A percentile compares a stretch with the other conserved stretches of the same genome.
phyloP scores from a whole-genome alignment of 2,329 filamentous ascomycete species.

The Fusarium compactum region DNA sequence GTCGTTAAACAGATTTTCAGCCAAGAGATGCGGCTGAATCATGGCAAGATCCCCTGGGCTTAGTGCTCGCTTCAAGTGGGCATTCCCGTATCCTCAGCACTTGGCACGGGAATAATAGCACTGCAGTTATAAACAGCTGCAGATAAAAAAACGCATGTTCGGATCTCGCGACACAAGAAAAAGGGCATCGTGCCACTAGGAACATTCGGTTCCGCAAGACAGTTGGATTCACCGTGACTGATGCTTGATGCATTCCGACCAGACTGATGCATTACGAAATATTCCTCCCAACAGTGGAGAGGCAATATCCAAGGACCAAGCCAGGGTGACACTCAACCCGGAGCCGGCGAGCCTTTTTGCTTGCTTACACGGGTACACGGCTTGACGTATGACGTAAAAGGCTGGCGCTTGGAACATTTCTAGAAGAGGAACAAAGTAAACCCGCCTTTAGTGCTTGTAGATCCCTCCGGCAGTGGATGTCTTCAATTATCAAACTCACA shows the following conservation, averaged over 20 bases:
- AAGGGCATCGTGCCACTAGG: neutral
- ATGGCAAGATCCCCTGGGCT: constrained; percentile 4
- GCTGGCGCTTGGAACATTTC: constrained; percentile 31
- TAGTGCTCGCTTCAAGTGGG: constrained; percentile 10
- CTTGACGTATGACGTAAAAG: constrained; percentile 21
- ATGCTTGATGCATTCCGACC: too few relatives aligned
- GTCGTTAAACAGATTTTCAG: neutral
- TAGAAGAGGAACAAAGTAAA: constrained; percentile 33
- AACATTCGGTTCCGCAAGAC: too few relatives aligned
- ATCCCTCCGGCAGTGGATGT: constrained; percentile 9
- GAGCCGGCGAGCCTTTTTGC: neutral
- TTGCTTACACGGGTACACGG: neutral
- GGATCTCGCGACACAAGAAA: neutral
- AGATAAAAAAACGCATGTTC: neutral
- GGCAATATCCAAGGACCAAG: neutral
- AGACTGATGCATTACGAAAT: too few relatives aligned
- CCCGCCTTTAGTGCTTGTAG: constrained; percentile 16
- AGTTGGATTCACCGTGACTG: too few relatives aligned
- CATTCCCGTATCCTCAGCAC: neutral
- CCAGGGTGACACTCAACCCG: constrained; percentile 16
- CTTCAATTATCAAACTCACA: neutral
- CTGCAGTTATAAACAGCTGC: neutral
- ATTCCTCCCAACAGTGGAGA: neutral
- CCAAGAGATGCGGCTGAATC: constrained; percentile 35
- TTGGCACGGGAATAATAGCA: constrained; percentile 25